These are phyloP conservation scores for Candida vartiovaarae DNA, from an alignment of 805 yeast genomes.

Conservation along the genomic window DNA sequence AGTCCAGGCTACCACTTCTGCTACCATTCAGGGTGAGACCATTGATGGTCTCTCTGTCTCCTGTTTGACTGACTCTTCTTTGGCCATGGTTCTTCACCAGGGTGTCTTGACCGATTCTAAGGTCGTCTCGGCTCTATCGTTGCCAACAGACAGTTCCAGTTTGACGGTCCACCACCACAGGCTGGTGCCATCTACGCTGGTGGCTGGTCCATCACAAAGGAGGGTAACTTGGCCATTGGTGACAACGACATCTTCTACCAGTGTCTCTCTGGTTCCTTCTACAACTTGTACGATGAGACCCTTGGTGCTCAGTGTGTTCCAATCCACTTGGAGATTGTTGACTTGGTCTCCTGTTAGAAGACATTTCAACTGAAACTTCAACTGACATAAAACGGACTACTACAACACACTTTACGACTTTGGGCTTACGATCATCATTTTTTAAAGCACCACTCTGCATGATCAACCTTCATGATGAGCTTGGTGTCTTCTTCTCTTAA, in stretches of 20 bases:
- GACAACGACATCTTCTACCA: conserved; percentile 56
- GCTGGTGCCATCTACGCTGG: conserved; percentile 67
- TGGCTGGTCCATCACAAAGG: conserved; percentile 54
- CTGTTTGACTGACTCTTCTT: conserved; percentile 42
- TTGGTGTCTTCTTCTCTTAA: too few species aligned
- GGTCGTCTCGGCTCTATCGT: conserved; percentile 73
- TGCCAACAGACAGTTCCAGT: conserved; percentile 80
- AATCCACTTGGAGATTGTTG: conserved; percentile 53
- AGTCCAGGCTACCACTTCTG: conserved; percentile 17
- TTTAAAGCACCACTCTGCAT: not conserved
- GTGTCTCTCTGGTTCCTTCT: conserved; percentile 70
- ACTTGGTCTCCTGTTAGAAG: conserved; percentile 44
- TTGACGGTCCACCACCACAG: conserved; percentile 84
- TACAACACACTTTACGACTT: not conserved
- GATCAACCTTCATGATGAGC: too few species aligned
- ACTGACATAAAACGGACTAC: not conserved
- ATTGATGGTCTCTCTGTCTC: conserved; percentile 25
- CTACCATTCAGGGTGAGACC: conserved; percentile 14
- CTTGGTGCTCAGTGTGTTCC: conserved; percentile 57
- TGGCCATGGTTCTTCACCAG: conserved; percentile 46
- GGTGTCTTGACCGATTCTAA: conserved; percentile 48
- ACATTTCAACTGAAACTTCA: too few species aligned
- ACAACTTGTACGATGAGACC: conserved; percentile 66
- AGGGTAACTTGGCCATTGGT: conserved; percentile 59
- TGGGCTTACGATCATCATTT: not conserved